Evolutionary conservation across 164 flowering plant genomes (phyloP), one percentile per base, ranked within the genome.

Genomic region (Stephania yunnanensis): DNA sequence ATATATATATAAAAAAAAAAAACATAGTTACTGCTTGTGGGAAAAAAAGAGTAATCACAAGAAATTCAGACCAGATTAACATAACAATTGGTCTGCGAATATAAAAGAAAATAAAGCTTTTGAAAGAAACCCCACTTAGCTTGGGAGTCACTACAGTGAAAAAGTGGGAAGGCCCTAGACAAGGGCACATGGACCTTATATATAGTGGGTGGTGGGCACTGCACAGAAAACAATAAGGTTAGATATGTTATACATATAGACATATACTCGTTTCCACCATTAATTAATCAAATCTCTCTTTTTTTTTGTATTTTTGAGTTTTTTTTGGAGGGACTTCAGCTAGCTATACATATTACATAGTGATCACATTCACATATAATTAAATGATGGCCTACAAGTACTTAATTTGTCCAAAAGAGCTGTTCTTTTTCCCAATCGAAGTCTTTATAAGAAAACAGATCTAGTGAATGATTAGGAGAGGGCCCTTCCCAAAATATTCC

Each of bases 131-230:
- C 10, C 61, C 61, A 53, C 61, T 13, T n/a, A 61, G 20, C 9
- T 61, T 20, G n/a, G 0, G 42, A 36, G 3, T 36, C 42, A 36
- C 66, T 61, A n/a, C 9, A 8, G 66, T 61, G 20, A 61, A 61
- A n/a, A 61, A 61, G 22, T 58, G 15, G 22, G 7, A 61, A 19
- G 66, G 22, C 22, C 66, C 66, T 48, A 71, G 73, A 71, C 73
- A 71, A 71, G 36, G 45, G 63, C 73, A 71, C 63, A 71, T 71
- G 73, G 73, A 50, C 63, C 61, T 46, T 50, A 48, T 69, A 17
- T 15, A 69, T 61, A 42, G 71, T 70, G 55, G 58, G 36, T 71
- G 73, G 73, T 71, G 73, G 73, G 73, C 73, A 48, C 29, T 61
- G 66, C 66, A 61, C 63, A 25, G 73, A 71, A 71, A 71, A 15